Base-by-base conservation (phyloP, 2,329 filamentous ascomycete species). In the Aureobasidium uvarum region DNA sequence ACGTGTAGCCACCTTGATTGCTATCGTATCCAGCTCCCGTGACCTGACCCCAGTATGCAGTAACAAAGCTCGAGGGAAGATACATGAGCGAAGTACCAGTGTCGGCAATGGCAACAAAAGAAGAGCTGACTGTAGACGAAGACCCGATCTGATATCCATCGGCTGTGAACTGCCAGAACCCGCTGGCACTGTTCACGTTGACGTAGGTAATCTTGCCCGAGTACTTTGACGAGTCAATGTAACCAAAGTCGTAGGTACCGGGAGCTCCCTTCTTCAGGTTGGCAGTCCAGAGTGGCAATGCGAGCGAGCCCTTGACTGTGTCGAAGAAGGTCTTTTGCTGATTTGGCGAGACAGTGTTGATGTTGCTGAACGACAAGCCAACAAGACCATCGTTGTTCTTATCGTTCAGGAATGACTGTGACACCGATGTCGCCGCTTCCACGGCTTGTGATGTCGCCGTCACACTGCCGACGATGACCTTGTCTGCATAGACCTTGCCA, bases 21-120 rank as follows among this genome's bases (percentile, higher is more conserved):
- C 71, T 69, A 69, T 75, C 74, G 67, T 75, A 71, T 69, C 74
- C 71, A 13, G 77, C 75, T 28, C 76, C 77, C 55, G 70, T 65
- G 48, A 79, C 77, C 58, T 76, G 67, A 20, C 69, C 67, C 70
- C 79, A 79, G 73, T 79, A 79, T 33, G 77, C 72, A 23, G 66
- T 64, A 16, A 69, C 66, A 48, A 85, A 79, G 25, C 74, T 71
- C 38, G 80, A 75, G 70, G 84, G 82, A 66, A 85, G 83, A 41
- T 88, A 78, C 66, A 68, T 56, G 43, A 91, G 84, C 1, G 87
- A 87, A 65, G 88, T 90, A 63, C 88, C 89, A 2, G 88, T 91
- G 77, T 91, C 88, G 71, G 86, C 85, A 74, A 91, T 89, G 69
- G 81, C 83, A 48, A 74, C 69, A 74, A 86, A 81, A 67, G 76